These are phyloP conservation scores for Erucastrum elatum DNA, from an alignment of 345 rosid genomes.

Conservation along the genomic window DNA sequence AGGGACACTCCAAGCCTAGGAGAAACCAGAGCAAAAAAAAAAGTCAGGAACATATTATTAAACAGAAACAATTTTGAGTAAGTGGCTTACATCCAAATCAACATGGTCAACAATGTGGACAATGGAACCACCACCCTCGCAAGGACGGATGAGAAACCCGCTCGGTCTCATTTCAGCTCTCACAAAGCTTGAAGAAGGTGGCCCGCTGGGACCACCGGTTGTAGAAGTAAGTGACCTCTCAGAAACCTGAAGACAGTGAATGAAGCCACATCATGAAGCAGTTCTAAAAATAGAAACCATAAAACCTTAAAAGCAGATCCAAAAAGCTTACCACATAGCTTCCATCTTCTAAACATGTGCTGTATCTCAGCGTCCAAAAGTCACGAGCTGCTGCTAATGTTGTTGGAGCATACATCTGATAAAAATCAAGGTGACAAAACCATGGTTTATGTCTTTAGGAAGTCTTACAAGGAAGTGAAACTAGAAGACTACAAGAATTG, in stretches of 20 bases:
- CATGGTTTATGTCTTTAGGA: neutral
- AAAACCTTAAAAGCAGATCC: neutral
- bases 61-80: neutral
- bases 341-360: conserved; percentile 88
- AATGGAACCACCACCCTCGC: conserved; percentile 95
- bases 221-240: conserved; percentile 89
- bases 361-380: conserved; percentile 92
- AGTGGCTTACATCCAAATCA: conserved; percentile 76
- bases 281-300: neutral
- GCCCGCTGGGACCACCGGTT: conserved; percentile 81
- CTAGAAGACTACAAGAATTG: neutral
- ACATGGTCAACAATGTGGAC: conserved; percentile 96
- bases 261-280: neutral
- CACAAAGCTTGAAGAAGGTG: conserved; percentile 72
- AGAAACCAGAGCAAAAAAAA: neutral
- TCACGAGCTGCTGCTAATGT: conserved; percentile 93
- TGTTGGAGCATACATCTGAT: conserved; percentile 88
- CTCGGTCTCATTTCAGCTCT: conserved; percentile 95
- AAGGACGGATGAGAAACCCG: conserved; percentile 88
- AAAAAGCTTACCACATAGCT: conserved; percentile 68
- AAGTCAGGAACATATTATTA: neutral
- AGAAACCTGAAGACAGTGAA: conserved; percentile 59
- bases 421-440: neutral
- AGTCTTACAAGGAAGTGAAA: neutral
- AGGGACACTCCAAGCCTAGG: conserved; percentile 86